Evolutionary conservation across 2,329 filamentous ascomycete species (phyloP).

Genomic region (Aspergillus melleus): DNA sequence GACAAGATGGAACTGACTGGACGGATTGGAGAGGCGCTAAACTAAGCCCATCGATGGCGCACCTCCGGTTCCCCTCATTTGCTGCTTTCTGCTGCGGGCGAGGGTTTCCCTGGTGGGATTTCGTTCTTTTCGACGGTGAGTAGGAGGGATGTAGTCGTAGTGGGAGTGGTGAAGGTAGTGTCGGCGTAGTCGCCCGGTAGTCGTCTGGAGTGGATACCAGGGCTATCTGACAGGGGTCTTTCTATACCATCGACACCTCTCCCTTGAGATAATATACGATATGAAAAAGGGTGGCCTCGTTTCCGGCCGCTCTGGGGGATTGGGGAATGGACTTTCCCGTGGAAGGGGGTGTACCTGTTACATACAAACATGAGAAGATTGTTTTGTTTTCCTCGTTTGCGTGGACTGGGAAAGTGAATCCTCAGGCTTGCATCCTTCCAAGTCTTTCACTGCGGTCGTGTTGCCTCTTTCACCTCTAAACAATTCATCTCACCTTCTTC

Average conservation of each 20-base stretch:
- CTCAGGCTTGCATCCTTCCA: background rate
- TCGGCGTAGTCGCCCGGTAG: background rate
- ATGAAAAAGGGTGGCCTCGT: too few species aligned
- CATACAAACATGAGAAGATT: too few species aligned
- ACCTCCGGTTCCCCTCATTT: constrained; percentile 7
- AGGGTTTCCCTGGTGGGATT: background rate
- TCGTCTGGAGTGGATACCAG: too few species aligned
- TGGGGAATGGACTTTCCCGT: too few species aligned
- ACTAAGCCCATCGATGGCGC: constrained; percentile 2
- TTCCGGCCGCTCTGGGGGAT: too few species aligned
- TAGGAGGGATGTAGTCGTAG: background rate
- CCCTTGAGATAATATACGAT: background rate
- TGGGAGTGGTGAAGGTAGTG: background rate
- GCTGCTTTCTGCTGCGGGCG: background rate
- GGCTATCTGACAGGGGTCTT: background rate
- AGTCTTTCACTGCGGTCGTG: background rate
- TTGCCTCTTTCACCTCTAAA: background rate
- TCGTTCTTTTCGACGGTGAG: too few species aligned
- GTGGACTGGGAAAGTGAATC: background rate
- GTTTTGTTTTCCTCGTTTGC: background rate
- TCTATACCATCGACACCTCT: background rate
- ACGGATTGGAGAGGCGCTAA: constrained; percentile 3
- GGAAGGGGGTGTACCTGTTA: too few species aligned
- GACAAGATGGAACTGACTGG: background rate
- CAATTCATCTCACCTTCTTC: background rate